phyloP scores from a whole-genome alignment of 129 eudicot genomes.

The Mikania micrantha region DNA sequence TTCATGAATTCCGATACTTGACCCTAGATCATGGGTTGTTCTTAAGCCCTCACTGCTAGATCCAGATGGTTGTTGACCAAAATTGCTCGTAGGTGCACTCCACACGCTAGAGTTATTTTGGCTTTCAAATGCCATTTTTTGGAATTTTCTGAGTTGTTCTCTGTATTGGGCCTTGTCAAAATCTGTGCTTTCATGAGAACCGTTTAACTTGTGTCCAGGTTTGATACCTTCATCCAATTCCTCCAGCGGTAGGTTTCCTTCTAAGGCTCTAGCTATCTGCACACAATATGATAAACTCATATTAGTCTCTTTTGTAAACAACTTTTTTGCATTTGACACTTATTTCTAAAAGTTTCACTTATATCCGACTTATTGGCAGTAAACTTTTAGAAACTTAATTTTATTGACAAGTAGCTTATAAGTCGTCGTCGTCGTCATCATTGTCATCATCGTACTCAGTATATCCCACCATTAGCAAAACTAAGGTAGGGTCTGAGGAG shows the following conservation, averaged over 20 bases:
- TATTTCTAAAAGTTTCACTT: too few species aligned
- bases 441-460: too few species aligned
- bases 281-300: neutral
- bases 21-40: constrained; percentile 24
- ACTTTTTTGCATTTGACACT: too few species aligned
- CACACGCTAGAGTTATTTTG: constrained; percentile 45
- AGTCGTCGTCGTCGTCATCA: too few species aligned
- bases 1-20: constrained; percentile 24
- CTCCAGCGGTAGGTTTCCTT: constrained; percentile 64
- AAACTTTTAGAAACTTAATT: too few species aligned
- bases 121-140: constrained; percentile 63
- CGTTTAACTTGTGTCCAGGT: constrained; percentile 35
- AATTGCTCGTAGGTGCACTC: constrained; percentile 58
- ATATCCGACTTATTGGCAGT: too few species aligned
- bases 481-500: too few species aligned
- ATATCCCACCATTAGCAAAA: too few species aligned
- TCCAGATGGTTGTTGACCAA: constrained; percentile 59
- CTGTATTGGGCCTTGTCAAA: constrained; percentile 56
- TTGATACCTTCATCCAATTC: constrained; percentile 40
- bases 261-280: constrained; percentile 65
- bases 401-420: too few species aligned
- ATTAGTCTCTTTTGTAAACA: neutral
- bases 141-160: constrained; percentile 57
- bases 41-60: constrained; percentile 55
- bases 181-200: constrained; percentile 61